These are phyloP conservation scores for Drechslerella stenobrocha DNA, from an alignment of 2,329 filamentous ascomycete genomes.

Conservation along the genomic window DNA sequence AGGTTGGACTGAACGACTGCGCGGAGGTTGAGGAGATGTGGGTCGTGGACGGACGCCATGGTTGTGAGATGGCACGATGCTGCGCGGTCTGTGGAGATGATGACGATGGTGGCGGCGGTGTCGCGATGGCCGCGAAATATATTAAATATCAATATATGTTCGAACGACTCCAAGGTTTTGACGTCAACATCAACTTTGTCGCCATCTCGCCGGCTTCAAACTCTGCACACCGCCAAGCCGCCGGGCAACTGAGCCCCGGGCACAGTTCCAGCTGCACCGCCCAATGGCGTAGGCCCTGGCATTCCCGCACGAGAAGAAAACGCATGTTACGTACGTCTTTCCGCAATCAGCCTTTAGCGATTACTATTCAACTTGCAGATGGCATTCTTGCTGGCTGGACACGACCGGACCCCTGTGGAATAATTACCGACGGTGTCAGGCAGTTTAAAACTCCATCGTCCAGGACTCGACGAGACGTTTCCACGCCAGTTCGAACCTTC, in stretches of 20 bases:
- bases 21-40: conserved; percentile 60
- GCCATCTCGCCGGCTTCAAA: conserved; percentile 43
- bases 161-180: background rate
- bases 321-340: background rate
- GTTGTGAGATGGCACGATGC: conserved; percentile 49
- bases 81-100: too few relatives aligned
- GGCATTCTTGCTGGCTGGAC: too few relatives aligned
- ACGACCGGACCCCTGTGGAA: too few relatives aligned
- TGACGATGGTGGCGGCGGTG: too few relatives aligned
- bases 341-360: too few relatives aligned
- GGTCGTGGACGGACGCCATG: conserved; percentile 51
- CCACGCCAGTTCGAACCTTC: too few relatives aligned
- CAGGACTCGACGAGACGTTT: too few relatives aligned
- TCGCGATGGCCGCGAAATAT: too few relatives aligned
- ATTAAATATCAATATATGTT: conserved; percentile 4
- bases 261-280: conserved; percentile 31
- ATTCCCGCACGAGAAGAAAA: background rate
- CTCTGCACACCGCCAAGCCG: conserved; percentile 26
- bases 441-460: too few relatives aligned
- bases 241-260: conserved; percentile 19
- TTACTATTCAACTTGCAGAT: too few relatives aligned
- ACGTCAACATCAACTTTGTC: conserved; percentile 3
- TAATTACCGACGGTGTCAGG: too few relatives aligned
- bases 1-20: conserved; percentile 71
- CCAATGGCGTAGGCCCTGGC: conserved; percentile 35